Evolutionary conservation across 208 protist species (phyloP), one percentile per base, ranked within the genome.

Genomic region (Leishmania amazonensis): DNA sequence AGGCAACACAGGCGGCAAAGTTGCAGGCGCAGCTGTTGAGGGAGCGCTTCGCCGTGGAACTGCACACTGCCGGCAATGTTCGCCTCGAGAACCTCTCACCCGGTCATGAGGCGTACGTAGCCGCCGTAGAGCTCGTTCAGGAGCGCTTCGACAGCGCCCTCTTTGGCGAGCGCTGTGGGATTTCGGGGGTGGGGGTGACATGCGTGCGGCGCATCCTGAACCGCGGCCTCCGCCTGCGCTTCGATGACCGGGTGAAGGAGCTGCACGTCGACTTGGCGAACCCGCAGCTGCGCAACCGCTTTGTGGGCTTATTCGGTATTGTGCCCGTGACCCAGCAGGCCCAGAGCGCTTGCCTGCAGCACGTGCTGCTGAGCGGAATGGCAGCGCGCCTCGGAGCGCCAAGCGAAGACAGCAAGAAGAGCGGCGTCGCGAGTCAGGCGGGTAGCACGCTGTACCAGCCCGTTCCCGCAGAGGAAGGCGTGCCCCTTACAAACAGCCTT

Each of bases 61-160:
- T 98, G 15, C 78, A 97, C 75, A 97, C 96, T 4, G 96, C 94
- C 73, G 97, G 97, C 42, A 99, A 97, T 79, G 90, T 98, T 38
- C 90, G 95, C 9, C 81, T 98, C 2, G 97, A 99, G 76, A 91
- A 95, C 60, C 86, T 95, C 28, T 47, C 31, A 42, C 58, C 84
- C 17, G 73, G 81, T 19, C 81, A 87, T n/a, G 95, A 97, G 62
- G 85, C 89, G 88, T 97, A 86, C 88, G 76, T 84, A 1, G 91
- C 81, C 21, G 95, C 92, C 15, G 86, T 83, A 24, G 93, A 95
- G 42, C 81, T 98, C 17, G 21, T 98, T 1, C 67, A 85, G 24
- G 83, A 76, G 21, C 93, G 95, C 68, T 98, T 98, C 84, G 87
- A 92, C 75, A 51, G 60, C 1, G 57, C 70, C 1, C 72, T 89